Conservation (phyloP, 768 basidiomycete species). For the Mrakia gelida region DNA sequence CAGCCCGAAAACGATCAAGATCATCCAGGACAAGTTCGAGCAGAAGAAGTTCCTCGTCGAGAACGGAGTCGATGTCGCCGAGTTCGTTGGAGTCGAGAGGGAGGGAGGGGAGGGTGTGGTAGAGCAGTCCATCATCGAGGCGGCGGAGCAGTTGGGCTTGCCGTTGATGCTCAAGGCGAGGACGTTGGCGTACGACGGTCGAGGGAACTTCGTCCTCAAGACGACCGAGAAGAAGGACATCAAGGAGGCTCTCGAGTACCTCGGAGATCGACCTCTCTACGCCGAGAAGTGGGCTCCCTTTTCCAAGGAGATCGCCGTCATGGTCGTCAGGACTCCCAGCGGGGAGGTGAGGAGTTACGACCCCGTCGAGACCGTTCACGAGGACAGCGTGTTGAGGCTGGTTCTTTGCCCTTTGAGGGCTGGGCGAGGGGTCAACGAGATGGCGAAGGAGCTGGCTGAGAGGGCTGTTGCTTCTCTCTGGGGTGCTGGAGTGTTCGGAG, state of each 20-base stretch:
- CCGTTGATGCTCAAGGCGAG: conserved; percentile 94
- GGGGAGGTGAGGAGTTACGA: conserved; percentile 82
- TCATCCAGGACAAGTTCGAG: conserved; percentile 73
- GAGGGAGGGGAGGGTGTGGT: conserved; percentile 43
- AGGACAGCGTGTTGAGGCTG: conserved; percentile 86
- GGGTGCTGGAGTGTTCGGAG: conserved; percentile 93
- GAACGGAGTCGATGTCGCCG: conserved; percentile 51
- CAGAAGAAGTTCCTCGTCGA: conserved; percentile 60
- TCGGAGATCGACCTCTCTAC: conserved; percentile 69
- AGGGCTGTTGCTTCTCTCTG: conserved; percentile 66
- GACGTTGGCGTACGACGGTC: conserved; percentile 92
- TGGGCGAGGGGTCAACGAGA: conserved; percentile 49
- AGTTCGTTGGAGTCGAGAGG: conserved; percentile 55
- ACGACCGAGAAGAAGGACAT: conserved; percentile 54
- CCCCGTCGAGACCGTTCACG: conserved; percentile 90
- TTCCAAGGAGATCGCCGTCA: conserved; percentile 84
- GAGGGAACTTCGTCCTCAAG: conserved; percentile 79
- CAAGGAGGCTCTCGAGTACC: conserved; percentile 46
- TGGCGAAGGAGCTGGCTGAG: conserved; percentile 72
- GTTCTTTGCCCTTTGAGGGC: conserved; percentile 79
- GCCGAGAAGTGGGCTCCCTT: conserved; percentile 94
- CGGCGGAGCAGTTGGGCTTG: conserved; percentile 57
- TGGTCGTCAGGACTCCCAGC: conserved; percentile 77
- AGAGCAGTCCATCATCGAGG: conserved; percentile 51
- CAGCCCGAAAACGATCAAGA: conserved; percentile 68